phyloP scores from a whole-genome alignment of 2,329 filamentous ascomycete species.

The Sordariomycetes sp. region DNA sequence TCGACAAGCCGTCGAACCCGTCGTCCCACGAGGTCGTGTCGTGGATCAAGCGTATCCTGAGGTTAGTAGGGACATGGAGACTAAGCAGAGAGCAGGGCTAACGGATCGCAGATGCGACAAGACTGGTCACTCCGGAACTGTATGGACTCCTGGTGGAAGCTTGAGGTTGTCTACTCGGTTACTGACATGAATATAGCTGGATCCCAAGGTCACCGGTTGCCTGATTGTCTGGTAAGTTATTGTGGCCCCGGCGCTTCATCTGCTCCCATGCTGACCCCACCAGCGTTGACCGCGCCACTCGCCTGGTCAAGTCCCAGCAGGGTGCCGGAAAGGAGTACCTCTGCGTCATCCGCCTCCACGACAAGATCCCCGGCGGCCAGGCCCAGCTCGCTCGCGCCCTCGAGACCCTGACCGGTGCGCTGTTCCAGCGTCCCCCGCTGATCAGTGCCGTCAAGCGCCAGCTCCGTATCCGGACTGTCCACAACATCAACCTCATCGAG shows the following conservation, averaged over 20 bases:
- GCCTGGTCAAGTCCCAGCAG: constrained; percentile 94
- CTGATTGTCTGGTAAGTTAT: constrained; percentile 65
- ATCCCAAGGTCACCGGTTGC: constrained; percentile 95
- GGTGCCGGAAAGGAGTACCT: constrained; percentile 99
- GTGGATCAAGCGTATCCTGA: constrained; percentile 96
- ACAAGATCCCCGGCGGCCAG: constrained; percentile 88
- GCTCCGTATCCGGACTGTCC: constrained; percentile 93
- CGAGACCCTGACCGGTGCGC: constrained; percentile 89
- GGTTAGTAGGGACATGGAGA: constrained; percentile 31
- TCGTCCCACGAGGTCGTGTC: constrained; percentile 98
- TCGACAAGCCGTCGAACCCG: constrained; percentile 78
- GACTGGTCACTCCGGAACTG: constrained; percentile 92
- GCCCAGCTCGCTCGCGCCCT: constrained; percentile 86
- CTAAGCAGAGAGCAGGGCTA: neutral
- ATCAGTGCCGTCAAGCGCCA: constrained; percentile 99
- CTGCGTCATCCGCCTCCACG: constrained; percentile 87
- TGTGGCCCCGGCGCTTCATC: neutral
- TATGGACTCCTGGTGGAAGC: neutral
- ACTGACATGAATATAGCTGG: constrained; percentile 38
- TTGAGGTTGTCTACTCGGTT: neutral
- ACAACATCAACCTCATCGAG: constrained; percentile 93
- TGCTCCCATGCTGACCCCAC: neutral
- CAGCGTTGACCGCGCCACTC: constrained; percentile 8
- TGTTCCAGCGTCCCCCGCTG: constrained; percentile 75
- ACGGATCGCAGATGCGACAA: constrained; percentile 51